These are phyloP conservation scores for Mesostigma viride DNA, from an alignment of 139 green algal species.

Conservation along the genomic window DNA sequence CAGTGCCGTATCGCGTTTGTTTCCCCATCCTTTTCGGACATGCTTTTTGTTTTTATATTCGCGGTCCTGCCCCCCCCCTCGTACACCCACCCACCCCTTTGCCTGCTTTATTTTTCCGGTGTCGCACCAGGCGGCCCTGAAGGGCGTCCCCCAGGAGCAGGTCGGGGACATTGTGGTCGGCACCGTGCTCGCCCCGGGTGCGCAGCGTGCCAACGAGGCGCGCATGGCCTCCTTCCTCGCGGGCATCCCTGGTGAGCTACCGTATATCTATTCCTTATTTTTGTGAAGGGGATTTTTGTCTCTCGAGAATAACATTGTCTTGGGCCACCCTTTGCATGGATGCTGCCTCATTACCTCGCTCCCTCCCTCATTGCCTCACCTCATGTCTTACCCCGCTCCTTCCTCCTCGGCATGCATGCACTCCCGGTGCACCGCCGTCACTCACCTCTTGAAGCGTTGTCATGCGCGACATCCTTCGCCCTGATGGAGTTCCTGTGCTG, in stretches of 20 bases:
- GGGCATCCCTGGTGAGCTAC: slow-evolving; percentile 52
- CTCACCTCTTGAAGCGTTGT: too few species aligned
- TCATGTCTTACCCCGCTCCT: background rate
- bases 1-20: too few species aligned
- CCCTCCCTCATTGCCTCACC: background rate
- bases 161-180: slow-evolving; percentile 94
- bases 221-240: slow-evolving; percentile 88
- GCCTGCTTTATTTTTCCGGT: background rate
- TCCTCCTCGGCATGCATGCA: too few species aligned
- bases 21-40: too few species aligned
- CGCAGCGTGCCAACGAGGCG: slow-evolving; percentile 87
- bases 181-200: slow-evolving; percentile 76
- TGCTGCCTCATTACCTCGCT: too few species aligned
- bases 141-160: slow-evolving; percentile 35
- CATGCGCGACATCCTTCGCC: too few species aligned
- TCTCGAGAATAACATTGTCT: background rate
- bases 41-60: too few species aligned
- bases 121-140: background rate
- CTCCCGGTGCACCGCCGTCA: too few species aligned
- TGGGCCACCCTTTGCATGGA: too few species aligned
- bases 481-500: too few species aligned
- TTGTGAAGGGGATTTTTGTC: slow-evolving; percentile 23
- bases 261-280: background rate
- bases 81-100: too few species aligned
- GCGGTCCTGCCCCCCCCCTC: too few species aligned